phyloP scores from a whole-genome alignment of 1,139 yeast genomes.

The Geotrichum citri-aurantii region DNA sequence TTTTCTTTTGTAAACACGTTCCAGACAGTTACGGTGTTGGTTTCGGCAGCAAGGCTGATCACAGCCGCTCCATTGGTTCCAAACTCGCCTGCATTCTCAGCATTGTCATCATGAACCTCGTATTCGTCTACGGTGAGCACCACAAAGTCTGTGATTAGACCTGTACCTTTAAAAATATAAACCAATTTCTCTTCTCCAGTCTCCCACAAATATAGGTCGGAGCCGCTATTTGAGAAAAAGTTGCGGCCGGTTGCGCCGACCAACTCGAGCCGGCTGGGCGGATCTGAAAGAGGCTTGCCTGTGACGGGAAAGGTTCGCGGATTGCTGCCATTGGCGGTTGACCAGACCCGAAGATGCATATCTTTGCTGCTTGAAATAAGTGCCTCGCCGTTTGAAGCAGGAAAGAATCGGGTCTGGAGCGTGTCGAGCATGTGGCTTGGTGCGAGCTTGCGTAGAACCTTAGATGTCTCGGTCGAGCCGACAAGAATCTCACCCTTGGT shows the following conservation, averaged over 20 bases:
- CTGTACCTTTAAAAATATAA: slow-evolving; percentile 34
- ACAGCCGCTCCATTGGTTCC: slow-evolving; percentile 40
- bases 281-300: slow-evolving; percentile 34
- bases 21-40: slow-evolving; percentile 31
- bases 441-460: slow-evolving; percentile 24
- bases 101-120: slow-evolving; percentile 13
- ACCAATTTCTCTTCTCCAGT: slow-evolving; percentile 50
- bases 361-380: slow-evolving; percentile 53
- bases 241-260: slow-evolving; percentile 60
- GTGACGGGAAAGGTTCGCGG: slow-evolving; percentile 51
- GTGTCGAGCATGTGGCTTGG: slow-evolving; percentile 45
- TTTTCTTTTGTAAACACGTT: slow-evolving; percentile 4
- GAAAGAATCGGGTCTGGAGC: slow-evolving; percentile 43
- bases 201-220: slow-evolving; percentile 60
- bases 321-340: slow-evolving; percentile 42
- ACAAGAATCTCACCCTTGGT: slow-evolving; percentile 40
- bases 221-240: slow-evolving; percentile 38
- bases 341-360: slow-evolving; percentile 54
- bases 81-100: slow-evolving; percentile 30
- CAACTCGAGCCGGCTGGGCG: slow-evolving; percentile 40
- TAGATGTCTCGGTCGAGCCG: slow-evolving; percentile 14
- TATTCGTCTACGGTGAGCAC: slow-evolving; percentile 31
- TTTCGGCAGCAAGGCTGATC: slow-evolving; percentile 46
- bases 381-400: slow-evolving; percentile 49
- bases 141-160: slow-evolving; percentile 18